Evolutionary conservation across 2,329 filamentous ascomycete genomes (phyloP).

Genomic region (Pseudopyricularia javanii): DNA sequence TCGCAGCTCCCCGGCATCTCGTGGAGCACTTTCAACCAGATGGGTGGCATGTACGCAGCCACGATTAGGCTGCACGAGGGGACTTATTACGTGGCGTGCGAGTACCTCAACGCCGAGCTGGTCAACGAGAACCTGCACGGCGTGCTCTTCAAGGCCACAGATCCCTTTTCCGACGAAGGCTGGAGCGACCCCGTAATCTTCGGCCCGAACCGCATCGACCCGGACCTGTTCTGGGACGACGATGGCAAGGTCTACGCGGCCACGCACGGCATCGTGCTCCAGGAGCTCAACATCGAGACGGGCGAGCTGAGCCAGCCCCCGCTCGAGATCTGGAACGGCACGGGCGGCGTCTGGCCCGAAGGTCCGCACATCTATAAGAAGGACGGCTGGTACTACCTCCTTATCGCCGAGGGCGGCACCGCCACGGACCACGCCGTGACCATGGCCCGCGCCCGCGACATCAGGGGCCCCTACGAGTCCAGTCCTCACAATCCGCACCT

Average conservation of each 20-base stretch:
- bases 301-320: slow-evolving; percentile 17
- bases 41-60: slow-evolving; percentile 36
- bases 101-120: slow-evolving; percentile 11
- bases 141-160: slow-evolving; percentile 24
- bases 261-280: slow-evolving; percentile 15
- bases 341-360: slow-evolving; percentile 31
- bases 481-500: slow-evolving; percentile 30
- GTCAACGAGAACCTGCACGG: slow-evolving; percentile 4
- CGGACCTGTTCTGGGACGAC: slow-evolving; percentile 28
- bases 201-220: background rate
- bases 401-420: slow-evolving; percentile 49
- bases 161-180: slow-evolving; percentile 21
- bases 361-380: slow-evolving; percentile 47
- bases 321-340: slow-evolving; percentile 29
- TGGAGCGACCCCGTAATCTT: slow-evolving; percentile 2
- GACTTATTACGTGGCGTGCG: slow-evolving; percentile 18
- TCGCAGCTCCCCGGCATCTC: slow-evolving; percentile 19
- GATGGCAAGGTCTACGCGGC: slow-evolving; percentile 23
- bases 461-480: slow-evolving; percentile 29
- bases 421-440: slow-evolving; percentile 44
- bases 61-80: slow-evolving; percentile 18
- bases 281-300: slow-evolving; percentile 20
- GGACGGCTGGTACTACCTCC: slow-evolving; percentile 45
- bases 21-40: slow-evolving; percentile 4
- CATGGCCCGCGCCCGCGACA: slow-evolving; percentile 24